Evolutionary conservation across 805 yeast genomes (phyloP), one percentile per base, ranked within the genome.

Genomic region (Hanseniaspora valbyensis): DNA sequence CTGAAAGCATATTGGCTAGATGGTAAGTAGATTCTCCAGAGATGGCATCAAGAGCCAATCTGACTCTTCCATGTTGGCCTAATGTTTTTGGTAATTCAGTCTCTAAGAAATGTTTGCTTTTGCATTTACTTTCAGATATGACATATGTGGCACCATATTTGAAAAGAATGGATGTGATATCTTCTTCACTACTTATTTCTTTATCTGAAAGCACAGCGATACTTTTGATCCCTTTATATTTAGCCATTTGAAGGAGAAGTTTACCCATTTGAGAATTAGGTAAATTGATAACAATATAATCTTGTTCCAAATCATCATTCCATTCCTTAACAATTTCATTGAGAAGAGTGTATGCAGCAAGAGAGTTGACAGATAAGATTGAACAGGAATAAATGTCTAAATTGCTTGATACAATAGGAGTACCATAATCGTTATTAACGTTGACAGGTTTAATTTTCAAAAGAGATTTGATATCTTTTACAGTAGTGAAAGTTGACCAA

Each of bases 271-370:
- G 41, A 4, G 41, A 37, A 22, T 37, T 37, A 4, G 41, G 41
- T 14, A 22, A 13, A 22, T 37, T 37, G 6, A 37, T 37, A 5
- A 22, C 13, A 7, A 37, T n/a, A 14, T 37, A 37, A n/a, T 37
- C 41, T 22, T 37, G 41, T 21, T 37, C 41, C 12, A 37, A 22
- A 37, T 37, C 41, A 37, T 37, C 41, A 22, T 37, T 37, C 41
- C 41, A 37, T 5, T 37, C 41, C 13, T 21, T 37, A 9, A 37
- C 41, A 22, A 37, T 21, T 3, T 37, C 28, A n/a, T 37, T 37
- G 8, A 37, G 41, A 4, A 37, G 12, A 37, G 28, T n/a, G 13
- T 37, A 37, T 22, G 41, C 41, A 4, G 41, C n/a, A 7, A 37
- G n/a, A 3, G 41, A 37, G 19, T 37, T 37, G 9, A 37, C 28